Percentiles rank a stretch among this genome's conserved stretches.
Evolutionary conservation across 768 basidiomycete species (phyloP).

Genomic region (Rhodotorula toruloides): DNA sequence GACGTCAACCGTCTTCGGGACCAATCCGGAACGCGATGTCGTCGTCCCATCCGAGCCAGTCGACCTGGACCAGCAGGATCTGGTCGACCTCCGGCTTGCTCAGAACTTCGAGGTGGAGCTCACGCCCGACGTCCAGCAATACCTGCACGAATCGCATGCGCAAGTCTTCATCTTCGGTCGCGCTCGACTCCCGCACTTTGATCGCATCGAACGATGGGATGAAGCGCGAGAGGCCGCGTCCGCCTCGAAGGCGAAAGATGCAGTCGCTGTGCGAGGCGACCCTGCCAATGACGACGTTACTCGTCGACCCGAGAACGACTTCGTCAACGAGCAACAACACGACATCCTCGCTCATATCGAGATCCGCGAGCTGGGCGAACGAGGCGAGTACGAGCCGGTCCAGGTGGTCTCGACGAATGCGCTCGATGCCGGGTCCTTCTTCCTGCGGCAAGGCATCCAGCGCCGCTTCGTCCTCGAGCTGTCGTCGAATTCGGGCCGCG

Average conservation of each 20-base stretch:
- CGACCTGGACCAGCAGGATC: constrained; percentile 64
- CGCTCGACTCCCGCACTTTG: constrained; percentile 72
- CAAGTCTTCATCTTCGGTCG: constrained; percentile 87
- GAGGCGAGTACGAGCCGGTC: constrained; percentile 76
- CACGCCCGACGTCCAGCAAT: constrained; percentile 64
- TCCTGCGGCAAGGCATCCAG: constrained; percentile 88
- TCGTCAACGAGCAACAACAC: constrained; percentile 77
- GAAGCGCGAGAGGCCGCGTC: constrained; percentile 72
- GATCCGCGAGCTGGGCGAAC: constrained; percentile 75
- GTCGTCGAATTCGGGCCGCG: constrained; percentile 79
- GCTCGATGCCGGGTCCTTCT: constrained; percentile 78
- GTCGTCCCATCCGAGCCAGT: constrained; percentile 69
- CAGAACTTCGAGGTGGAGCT: constrained; percentile 73
- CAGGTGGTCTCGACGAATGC: constrained; percentile 69
- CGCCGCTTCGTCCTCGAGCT: constrained; percentile 70
- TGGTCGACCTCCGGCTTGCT: constrained; percentile 77
- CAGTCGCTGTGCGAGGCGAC: constrained; percentile 39
- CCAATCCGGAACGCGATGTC: constrained; percentile 56
- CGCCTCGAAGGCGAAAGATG: constrained; percentile 20
- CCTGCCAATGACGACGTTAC: constrained; percentile 42
- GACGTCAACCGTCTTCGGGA: constrained; percentile 77
- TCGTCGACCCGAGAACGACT: constrained; percentile 82
- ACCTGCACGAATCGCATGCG: constrained; percentile 71
- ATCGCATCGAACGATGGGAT: constrained; percentile 88
- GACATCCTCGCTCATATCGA: constrained; percentile 86